phyloP scores from a whole-genome alignment of 352 stramenopile species.

The Thraustotheca clavata region DNA sequence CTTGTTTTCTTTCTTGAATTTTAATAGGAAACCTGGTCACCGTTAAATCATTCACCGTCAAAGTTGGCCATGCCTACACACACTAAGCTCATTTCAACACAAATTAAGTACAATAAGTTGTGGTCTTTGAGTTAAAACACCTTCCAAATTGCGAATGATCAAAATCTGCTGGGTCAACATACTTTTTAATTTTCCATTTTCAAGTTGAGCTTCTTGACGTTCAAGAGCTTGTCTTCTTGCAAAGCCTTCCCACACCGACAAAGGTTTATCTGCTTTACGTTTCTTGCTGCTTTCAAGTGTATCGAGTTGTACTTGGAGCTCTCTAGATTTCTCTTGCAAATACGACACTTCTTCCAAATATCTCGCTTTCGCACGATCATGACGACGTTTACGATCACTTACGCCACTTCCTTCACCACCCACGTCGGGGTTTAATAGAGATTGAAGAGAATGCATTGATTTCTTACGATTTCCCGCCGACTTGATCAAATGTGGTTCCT shows the following conservation, averaged over 20 bases:
- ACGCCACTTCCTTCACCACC: neutral
- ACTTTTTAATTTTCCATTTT: constrained; percentile 10
- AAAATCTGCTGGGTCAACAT: neutral
- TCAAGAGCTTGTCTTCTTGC: constrained; percentile 5
- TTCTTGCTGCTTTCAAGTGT: constrained; percentile 8
- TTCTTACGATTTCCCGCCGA: neutral
- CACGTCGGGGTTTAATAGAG: neutral
- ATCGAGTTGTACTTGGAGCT: neutral
- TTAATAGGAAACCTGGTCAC: neutral
- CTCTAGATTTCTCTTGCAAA: neutral
- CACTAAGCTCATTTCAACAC: neutral
- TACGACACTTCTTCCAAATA: constrained; percentile 11
- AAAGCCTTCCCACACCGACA: constrained; percentile 13
- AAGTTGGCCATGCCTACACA: neutral
- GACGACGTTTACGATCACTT: constrained; percentile 5
- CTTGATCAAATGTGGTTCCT: neutral
- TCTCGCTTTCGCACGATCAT: constrained; percentile 11
- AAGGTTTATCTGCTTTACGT: neutral
- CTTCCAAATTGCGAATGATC: constrained; percentile 3
- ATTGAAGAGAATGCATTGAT: neutral
- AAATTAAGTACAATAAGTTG: constrained; percentile 1
- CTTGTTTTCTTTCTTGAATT: neutral
- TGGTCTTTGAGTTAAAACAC: neutral
- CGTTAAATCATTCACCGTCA: neutral
- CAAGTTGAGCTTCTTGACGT: neutral